Base-by-base conservation (phyloP, 768 basidiomycete genomes). In the Xerocomellus amylosporus region DNA sequence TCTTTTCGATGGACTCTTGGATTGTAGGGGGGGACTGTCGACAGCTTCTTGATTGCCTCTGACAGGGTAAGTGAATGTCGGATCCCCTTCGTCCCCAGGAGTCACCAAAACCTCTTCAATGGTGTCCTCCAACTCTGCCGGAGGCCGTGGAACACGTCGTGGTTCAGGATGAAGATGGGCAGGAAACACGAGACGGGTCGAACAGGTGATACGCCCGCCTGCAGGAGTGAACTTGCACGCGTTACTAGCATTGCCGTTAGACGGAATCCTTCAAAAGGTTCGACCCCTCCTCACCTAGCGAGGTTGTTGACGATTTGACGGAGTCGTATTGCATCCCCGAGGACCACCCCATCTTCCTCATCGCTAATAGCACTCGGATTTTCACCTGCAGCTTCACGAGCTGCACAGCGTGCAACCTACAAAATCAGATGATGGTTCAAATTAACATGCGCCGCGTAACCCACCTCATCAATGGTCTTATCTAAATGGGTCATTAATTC, bases 241-340 rank as follows among this genome's bases (percentile, higher is more conserved):
- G 59, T 90, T 90, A 60, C 87, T 86, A 43, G 50, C 42, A 14
- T 26, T 41, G 24, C 33, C 13, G n/a, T 56, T 9, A 60, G 50
- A 33, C 28, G 28, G 41, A 24, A 34, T 26, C 30, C 12, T 20
- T 24, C 17, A n/a, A 42, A 5, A 10, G 46, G 5, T 26, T 17
- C 51, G 36, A 20, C 24, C 24, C 24, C 13, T 53, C 41, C 67
- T 53, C 53, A 66, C 89, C 87, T 90, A 6, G 90, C 86, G 43
- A 95, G 82, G 68, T 94, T 93, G 45, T 87, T 92, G 68, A 87
- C 79, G 49, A 91, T 84, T 70, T 92, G 90, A 61, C 90, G 79
- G 47, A 93, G 66, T 14, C 92, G 81, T 43, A 86, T 86, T 63
- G 93, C 90, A 65, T 95, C 90, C 24, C 92, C 91, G 14, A 88